Conservation (phyloP, 495 filamentous ascomycete genomes). For the Viridothelium virens region DNA sequence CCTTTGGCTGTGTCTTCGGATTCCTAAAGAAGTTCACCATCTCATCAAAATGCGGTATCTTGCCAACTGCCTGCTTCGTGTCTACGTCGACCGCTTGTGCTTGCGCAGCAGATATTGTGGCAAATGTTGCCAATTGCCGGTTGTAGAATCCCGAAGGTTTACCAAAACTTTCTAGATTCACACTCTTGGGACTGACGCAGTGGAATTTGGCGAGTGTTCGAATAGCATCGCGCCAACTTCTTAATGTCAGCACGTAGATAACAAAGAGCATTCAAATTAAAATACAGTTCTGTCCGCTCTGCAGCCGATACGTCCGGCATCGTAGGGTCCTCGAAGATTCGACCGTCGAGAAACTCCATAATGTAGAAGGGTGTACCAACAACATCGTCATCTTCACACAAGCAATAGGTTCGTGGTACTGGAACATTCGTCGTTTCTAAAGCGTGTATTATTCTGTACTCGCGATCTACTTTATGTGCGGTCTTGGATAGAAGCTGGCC, state of each 20-base stretch:
- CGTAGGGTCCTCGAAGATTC: conserved; percentile 82
- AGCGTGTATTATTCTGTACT: conserved; percentile 83
- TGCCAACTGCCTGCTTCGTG: conserved; percentile 64
- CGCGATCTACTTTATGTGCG: conserved; percentile 91
- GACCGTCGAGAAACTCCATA: conserved; percentile 87
- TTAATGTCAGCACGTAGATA: background rate
- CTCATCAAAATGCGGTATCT: conserved; percentile 71
- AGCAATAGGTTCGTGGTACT: conserved; percentile 72
- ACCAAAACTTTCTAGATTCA: conserved; percentile 66
- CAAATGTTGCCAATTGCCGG: conserved; percentile 77
- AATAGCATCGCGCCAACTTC: conserved; percentile 70
- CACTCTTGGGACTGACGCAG: conserved; percentile 54
- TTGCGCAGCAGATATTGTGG: conserved; percentile 68
- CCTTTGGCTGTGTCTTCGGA: conserved; percentile 60
- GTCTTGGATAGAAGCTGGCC: conserved; percentile 85
- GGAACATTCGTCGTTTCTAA: conserved; percentile 72
- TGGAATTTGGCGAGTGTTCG: conserved; percentile 82
- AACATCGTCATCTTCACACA: conserved; percentile 72
- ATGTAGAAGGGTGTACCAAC: conserved; percentile 93
- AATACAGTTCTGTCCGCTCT: conserved; percentile 59
- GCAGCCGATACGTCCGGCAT: conserved; percentile 64
- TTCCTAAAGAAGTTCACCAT: conserved; percentile 71
- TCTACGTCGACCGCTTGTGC: conserved; percentile 66
- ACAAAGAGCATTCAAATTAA: background rate
- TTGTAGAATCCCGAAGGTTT: conserved; percentile 71